Percentiles rank a stretch among this genome's conserved stretches.
Evolutionary conservation across 2,329 filamentous ascomycete species (phyloP).

Genomic region (Fusarium cicatricum): DNA sequence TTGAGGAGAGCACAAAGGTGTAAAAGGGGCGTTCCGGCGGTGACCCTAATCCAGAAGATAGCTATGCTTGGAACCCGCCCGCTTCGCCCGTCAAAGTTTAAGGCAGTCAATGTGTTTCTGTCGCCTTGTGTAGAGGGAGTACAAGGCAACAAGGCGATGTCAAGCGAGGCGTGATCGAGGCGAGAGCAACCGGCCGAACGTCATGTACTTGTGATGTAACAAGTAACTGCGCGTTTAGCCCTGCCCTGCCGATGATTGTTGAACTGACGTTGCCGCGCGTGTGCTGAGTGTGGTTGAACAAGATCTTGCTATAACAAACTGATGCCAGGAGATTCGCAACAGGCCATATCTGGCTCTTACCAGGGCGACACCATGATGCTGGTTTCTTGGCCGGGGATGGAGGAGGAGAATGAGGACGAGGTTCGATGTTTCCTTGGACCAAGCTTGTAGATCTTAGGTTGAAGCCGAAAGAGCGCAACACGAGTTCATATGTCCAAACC

Average conservation of each 20-base stretch:
- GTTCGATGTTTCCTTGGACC: not conserved
- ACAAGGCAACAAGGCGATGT: constrained; percentile 16
- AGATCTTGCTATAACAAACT: constrained; percentile 29
- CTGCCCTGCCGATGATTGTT: constrained; percentile 17
- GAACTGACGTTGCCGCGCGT: constrained; percentile 9
- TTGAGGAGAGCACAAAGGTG: constrained; percentile 4
- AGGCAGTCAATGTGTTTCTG: constrained; percentile 33
- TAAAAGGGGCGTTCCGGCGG: constrained; percentile 20
- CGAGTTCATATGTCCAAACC: constrained; percentile 18
- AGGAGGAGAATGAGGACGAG: not conserved
- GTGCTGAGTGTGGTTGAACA: constrained; percentile 25
- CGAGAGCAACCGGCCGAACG: constrained; percentile 26
- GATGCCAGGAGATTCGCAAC: constrained; percentile 24
- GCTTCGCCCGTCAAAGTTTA: constrained; percentile 18
- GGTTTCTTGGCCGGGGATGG: constrained; percentile 18
- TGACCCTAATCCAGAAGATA: constrained; percentile 2
- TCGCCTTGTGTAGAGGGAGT: constrained; percentile 23
- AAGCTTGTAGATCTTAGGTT: not conserved
- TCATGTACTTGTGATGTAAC: constrained; percentile 28
- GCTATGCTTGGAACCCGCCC: constrained; percentile 8
- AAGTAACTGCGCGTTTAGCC: constrained; percentile 9
- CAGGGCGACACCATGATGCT: constrained; percentile 27
- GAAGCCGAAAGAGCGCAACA: constrained; percentile 8
- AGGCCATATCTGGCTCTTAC: constrained; percentile 23
- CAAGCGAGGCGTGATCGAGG: constrained; percentile 22